Evolutionary conservation across 306 rosid species (phyloP), one percentile per base, ranked within the genome.

Genomic region (Senna siamea): DNA sequence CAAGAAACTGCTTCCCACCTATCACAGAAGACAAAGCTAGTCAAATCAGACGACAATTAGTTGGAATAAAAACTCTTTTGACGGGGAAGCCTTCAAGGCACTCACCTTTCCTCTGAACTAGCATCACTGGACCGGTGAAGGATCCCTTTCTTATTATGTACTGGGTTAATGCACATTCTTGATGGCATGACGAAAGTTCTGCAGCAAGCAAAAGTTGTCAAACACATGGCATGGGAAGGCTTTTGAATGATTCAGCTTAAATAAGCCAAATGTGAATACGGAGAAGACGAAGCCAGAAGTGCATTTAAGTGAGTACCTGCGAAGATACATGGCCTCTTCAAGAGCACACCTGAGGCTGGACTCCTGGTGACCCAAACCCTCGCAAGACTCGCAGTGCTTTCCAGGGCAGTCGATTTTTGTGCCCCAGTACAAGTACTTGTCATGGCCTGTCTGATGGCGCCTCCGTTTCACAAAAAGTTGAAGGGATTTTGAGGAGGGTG

Each of bases 281-380:
- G n/a, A n/a, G n/a, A n/a, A n/a, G n/a, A n/a, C n/a, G n/a, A n/a
- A n/a, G n/a, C n/a, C n/a, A n/a, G n/a, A n/a, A n/a, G n/a, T n/a
- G n/a, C n/a, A n/a, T n/a, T n/a, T n/a, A n/a, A n/a, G n/a, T n/a
- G 3, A 41, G 19, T 74, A 89, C 91, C 91, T 15, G 60, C 23
- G 75, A 40, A 94, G 99, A 35, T 76, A 91, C 74, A 90, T 51
- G 62, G 99, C 97, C 54, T 94, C 99, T 80, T 92, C 97, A 5
- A 95, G 97, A 50, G 97, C 99, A 43, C 99, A 90, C 70, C 99
- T 77, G 78, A 95, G 97, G 86, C 99, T 95, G 14, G 99, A 92
- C 66, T 95, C 99, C 70, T 95, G 98, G 81, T 95, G 98, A 55
- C 96, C 99, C 72, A 95, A 83, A 32, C 99, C 99, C 78, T 86